Base-by-base conservation (phyloP, 495 filamentous ascomycete genomes). In the Jackrogersella multiformis region DNA sequence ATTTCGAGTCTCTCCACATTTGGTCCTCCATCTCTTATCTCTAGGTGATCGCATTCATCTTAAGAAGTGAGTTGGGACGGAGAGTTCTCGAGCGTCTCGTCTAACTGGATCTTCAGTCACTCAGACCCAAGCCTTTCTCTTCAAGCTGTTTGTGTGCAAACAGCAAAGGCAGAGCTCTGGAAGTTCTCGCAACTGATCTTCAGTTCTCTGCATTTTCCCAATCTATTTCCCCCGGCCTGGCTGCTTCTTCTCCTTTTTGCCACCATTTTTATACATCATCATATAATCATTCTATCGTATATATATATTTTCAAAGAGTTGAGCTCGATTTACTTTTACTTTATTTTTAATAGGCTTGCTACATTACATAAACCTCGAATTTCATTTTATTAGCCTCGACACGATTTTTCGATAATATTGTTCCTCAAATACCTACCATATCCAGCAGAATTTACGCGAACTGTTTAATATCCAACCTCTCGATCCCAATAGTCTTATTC, bases 161-260 rank as follows among this genome's bases (percentile, higher is more conserved):
- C 56, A 65, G 66, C 69, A 71, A 73, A 76, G n/a, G 77, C 80
- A 79, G 76, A 81, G 77, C 83, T 83, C 83, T 78, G 81, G 82
- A 77, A 83, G 82, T 81, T 84, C 79, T 78, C 69, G 73, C 74
- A 71, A 64, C 61, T 75, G 23, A 71, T 70, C 70, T 51, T 32
- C 59, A 55, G 64, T 64, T 53, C 44, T 42, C 48, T 48, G 61
- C 46, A 20, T 55, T 53, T 28, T 55, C 21, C 56, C 16, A 32
- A n/a, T n/a, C n/a, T n/a, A n/a, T n/a, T n/a, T n/a, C n/a, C n/a
- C n/a, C n/a, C n/a, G n/a, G 55, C 60, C 49, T 52, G 55, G 61
- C 28, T 60, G 60, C 51, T 67, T 56, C 45, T 28, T 24, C 18
- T 6, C 8, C 46, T 70, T 45, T 10, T 65, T 58, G 24, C 20